Evolutionary conservation across 768 basidiomycete species (phyloP).

Genomic region (Russula sp.): DNA sequence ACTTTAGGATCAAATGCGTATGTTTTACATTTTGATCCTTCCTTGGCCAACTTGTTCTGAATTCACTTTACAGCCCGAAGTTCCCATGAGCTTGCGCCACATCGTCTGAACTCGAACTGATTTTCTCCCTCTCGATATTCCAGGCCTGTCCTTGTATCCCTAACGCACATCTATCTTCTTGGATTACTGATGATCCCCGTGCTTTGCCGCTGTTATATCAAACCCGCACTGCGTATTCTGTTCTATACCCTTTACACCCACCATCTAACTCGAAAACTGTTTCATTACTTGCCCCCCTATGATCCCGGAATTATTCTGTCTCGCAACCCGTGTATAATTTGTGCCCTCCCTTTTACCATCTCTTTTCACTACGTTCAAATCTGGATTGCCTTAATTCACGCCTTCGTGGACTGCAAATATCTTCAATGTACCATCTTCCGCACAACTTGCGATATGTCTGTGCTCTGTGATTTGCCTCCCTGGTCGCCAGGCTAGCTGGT

Average conservation of each 20-base stretch:
- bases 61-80: slow-evolving; percentile 65
- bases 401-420: slow-evolving; percentile 41
- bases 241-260: slow-evolving; percentile 68
- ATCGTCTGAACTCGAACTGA: slow-evolving; percentile 58
- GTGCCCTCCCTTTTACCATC: slow-evolving; percentile 37
- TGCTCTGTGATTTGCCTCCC: slow-evolving; percentile 33
- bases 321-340: slow-evolving; percentile 62
- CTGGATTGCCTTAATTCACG: slow-evolving; percentile 32
- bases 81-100: slow-evolving; percentile 87
- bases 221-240: slow-evolving; percentile 47
- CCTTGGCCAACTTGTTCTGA: slow-evolving; percentile 27
- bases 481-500: slow-evolving; percentile 79
- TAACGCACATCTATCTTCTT: slow-evolving; percentile 50
- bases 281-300: slow-evolving; percentile 51
- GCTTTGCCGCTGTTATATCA: slow-evolving; percentile 49
- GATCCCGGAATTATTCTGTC: slow-evolving; percentile 44
- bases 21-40: slow-evolving; percentile 35
- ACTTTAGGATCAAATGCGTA: slow-evolving; percentile 69
- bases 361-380: slow-evolving; percentile 28
- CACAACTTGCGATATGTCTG: slow-evolving; percentile 75
- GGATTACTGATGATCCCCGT: slow-evolving; percentile 26
- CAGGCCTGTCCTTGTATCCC: slow-evolving; percentile 73
- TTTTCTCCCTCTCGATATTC: slow-evolving; percentile 38
- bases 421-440: slow-evolving; percentile 90
- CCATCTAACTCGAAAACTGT: slow-evolving; percentile 54